These are phyloP conservation scores for Diaporthe destruens DNA, from an alignment of 2,329 filamentous ascomycete species.

Conservation along the genomic window DNA sequence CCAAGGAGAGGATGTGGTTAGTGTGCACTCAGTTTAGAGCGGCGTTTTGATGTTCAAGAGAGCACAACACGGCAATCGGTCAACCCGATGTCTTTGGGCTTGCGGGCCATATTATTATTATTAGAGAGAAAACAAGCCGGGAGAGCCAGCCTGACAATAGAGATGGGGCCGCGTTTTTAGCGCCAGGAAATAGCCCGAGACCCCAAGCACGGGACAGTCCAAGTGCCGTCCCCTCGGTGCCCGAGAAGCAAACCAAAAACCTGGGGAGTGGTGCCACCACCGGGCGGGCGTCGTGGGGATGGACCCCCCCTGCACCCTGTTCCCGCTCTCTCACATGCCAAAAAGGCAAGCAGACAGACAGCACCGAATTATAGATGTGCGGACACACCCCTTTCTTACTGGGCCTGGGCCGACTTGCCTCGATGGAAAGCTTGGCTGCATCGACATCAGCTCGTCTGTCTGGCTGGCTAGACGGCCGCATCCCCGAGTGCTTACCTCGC, in stretches of 20 bases:
- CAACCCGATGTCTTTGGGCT: neutral
- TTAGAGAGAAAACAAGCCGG: neutral
- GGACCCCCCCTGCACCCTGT: neutral
- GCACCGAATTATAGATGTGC: neutral
- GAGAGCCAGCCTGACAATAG: neutral
- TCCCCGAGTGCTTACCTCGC: conserved; percentile 10
- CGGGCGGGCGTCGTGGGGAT: conserved; percentile 11
- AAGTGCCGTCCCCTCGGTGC: conserved; percentile 20
- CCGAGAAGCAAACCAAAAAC: conserved; percentile 11
- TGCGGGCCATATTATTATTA: neutral
- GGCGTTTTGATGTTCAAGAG: conserved; percentile 13
- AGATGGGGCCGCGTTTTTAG: conserved; percentile 5
- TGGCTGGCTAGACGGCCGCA: neutral
- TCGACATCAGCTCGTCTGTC: conserved; percentile 6
- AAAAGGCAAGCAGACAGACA: neutral
- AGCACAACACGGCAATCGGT: conserved; percentile 4
- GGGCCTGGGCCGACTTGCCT: neutral
- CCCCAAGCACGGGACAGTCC: neutral
- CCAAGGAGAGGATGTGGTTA: neutral
- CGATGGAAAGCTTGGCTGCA: conserved; percentile 28
- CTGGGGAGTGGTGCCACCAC: conserved; percentile 2
- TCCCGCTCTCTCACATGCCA: conserved; percentile 29
- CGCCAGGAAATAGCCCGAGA: conserved; percentile 26
- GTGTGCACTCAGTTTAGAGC: neutral
- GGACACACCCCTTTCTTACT: conserved; percentile 31